Evolutionary conservation across 2,329 filamentous ascomycete species (phyloP), one percentile per base, ranked within the genome.

Genomic region (Colletotrichum paranaense): DNA sequence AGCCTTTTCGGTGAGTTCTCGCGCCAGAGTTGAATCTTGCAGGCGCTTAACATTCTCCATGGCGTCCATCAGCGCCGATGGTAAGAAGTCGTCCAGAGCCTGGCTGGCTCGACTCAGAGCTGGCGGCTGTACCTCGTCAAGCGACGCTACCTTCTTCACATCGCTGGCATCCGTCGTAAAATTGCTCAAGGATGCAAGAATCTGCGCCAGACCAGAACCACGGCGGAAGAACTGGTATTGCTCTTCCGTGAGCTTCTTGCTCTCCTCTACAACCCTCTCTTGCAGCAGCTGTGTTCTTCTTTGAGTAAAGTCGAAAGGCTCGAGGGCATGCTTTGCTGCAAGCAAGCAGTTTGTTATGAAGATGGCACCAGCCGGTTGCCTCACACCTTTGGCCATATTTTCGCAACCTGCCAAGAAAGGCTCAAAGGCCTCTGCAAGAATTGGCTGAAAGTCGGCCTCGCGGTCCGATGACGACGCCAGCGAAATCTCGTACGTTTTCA

Each of bases 21-120:
- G 90, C 16, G 93, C 92, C 70, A 97, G 84, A 12, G 87, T 88
- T 1, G 93, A 90, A 78, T 94, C 93, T 74, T 93, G 91, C 1
- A 99, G 84, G 55, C 90, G 86, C 75, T 92, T 92, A 30, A 98
- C 82, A 73, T 95, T 94, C 63, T 97, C 93, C 77, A 94, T 91
- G 3, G 95, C 95, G 80, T 99, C 97, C 87, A 98, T 96, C 35
- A 98, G 88, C 3, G 96, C 97, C 1, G 95, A 97, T 0, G 97
- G 95, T 28, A 99, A 86, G 83, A 98, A 99, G 74, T 95, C 92
- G 79, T 99, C 97, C 7, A 99, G 87, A 53, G 88, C 89, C 78
- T 95, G 94, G 77, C 94, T 94, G 2, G 92, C 91, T 62, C 87
- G 84, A 1, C 88, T 84, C n/a, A 98, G 86, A 0, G 88, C 82